Percentiles rank a stretch among this genome's conserved stretches.
Conservation (phyloP, 768 basidiomycete species). For the Cyclocybe aegerita region DNA sequence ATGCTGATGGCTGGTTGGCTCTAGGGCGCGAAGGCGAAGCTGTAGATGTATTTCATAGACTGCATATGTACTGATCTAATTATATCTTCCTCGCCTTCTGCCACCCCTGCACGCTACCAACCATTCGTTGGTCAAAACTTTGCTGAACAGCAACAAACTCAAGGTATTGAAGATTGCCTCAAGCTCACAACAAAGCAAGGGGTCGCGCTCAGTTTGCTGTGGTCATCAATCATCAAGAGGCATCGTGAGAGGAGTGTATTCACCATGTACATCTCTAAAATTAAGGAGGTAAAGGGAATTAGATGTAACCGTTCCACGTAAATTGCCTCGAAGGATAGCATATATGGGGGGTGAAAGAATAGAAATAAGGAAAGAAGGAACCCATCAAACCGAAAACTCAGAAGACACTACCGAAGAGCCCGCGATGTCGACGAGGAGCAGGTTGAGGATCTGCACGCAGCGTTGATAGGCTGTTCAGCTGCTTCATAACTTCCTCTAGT, state of each 20-base stretch:
- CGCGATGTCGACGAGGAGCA: constrained; percentile 68
- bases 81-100: not conserved
- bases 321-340: constrained; percentile 4
- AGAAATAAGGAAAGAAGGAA: constrained; percentile 4
- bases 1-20: not conserved
- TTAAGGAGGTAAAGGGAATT: constrained; percentile 4
- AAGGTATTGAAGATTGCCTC: no score
- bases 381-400: constrained; percentile 21
- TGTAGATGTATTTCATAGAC: constrained; percentile 25
- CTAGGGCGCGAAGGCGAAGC: constrained; percentile 46
- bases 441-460: constrained; percentile 82
- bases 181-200: no score
- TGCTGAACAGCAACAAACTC: no score
- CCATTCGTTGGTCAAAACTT: no score
- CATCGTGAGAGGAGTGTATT: constrained; percentile 9
- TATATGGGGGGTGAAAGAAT: constrained; percentile 5
- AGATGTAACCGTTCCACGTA: constrained; percentile 1
- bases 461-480: constrained; percentile 87
- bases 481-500: constrained; percentile 96
- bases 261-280: not conserved
- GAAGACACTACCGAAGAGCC: constrained; percentile 78
- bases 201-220: no score
- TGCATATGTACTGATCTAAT: constrained; percentile 1
- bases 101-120: no score
- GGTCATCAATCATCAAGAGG: no score